A percentile compares a stretch with the other conserved stretches of the same genome.
Conservation (phyloP, 2,329 filamentous ascomycete genomes). For the Drechslera avenae region DNA sequence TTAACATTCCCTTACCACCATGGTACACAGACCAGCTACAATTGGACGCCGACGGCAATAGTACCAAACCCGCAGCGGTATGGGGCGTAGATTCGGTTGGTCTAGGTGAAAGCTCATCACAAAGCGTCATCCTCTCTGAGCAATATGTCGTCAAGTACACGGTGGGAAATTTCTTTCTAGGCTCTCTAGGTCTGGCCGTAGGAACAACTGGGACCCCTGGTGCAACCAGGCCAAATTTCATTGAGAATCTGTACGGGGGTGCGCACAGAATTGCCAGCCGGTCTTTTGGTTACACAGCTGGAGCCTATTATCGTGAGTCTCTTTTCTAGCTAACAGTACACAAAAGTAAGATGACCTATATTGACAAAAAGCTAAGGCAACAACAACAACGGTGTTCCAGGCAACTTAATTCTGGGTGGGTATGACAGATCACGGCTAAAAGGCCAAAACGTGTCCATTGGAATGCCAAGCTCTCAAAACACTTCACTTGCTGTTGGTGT, state of each 20-base stretch:
- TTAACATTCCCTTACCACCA: slow-evolving; percentile 23
- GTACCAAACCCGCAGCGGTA: slow-evolving; percentile 6
- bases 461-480: slow-evolving; percentile 27
- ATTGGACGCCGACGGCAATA: too few species aligned
- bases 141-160: slow-evolving; percentile 29
- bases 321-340: background rate
- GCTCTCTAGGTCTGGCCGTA: slow-evolving; percentile 36
- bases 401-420: slow-evolving; percentile 49
- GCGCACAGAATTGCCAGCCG: slow-evolving; percentile 26
- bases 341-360: background rate
- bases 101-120: slow-evolving; percentile 27
- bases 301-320: slow-evolving; percentile 44
- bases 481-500: slow-evolving; percentile 35
- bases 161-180: slow-evolving; percentile 37
- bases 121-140: slow-evolving; percentile 14
- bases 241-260: slow-evolving; percentile 22
- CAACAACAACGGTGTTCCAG: slow-evolving; percentile 29
- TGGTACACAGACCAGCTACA: slow-evolving; percentile 20
- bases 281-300: slow-evolving; percentile 45
- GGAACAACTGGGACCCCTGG: slow-evolving; percentile 13
- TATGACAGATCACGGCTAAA: slow-evolving; percentile 46
- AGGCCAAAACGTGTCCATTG: slow-evolving; percentile 22
- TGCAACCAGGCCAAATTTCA: slow-evolving; percentile 24
- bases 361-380: slow-evolving; percentile 36
- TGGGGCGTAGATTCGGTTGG: slow-evolving; percentile 35